Evolutionary conservation across 768 basidiomycete genomes (phyloP).

Genomic region (Dioszegia crocea): DNA sequence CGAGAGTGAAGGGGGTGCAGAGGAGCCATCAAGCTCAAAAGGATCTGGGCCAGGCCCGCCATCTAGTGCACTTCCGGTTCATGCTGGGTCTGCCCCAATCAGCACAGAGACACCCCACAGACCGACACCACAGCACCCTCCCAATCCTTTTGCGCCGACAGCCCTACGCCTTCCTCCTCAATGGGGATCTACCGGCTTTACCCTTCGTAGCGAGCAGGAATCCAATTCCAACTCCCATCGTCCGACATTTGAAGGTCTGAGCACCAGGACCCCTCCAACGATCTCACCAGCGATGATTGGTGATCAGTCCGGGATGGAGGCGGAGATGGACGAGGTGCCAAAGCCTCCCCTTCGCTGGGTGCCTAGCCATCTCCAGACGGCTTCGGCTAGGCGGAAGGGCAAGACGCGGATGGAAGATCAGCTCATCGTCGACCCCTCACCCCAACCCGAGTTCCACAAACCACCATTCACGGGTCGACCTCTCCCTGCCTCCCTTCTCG

Average conservation of each 20-base stretch:
- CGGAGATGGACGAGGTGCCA: constrained; percentile 3
- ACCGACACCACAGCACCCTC: too few relatives aligned
- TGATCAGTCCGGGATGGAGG: constrained; percentile 4
- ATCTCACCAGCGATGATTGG: background rate
- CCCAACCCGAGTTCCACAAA: constrained; percentile 1
- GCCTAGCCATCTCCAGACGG: constrained; percentile 27
- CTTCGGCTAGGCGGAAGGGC: constrained; percentile 29
- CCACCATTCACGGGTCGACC: constrained; percentile 32
- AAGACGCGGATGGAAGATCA: constrained; percentile 35
- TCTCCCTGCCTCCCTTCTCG: constrained; percentile 33
- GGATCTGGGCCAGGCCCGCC: constrained; percentile 3
- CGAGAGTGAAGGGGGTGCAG: background rate
- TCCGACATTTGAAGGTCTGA: constrained; percentile 29
- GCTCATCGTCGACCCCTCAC: background rate
- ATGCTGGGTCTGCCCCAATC: too few relatives aligned
- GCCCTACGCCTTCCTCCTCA: constrained; percentile 24
- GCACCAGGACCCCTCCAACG: constrained; percentile 33
- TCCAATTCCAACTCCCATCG: constrained; percentile 18
- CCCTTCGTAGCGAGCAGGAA: constrained; percentile 17
- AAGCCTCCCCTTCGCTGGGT: constrained; percentile 23
- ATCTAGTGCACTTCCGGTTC: background rate
- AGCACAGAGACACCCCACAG: too few relatives aligned
- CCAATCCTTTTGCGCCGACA: constrained; percentile 8
- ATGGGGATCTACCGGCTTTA: constrained; percentile 14
- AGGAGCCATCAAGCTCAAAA: background rate